A percentile compares a stretch with the other conserved stretches of the same genome.
These are phyloP conservation scores for Nakazawaea populi DNA, from an alignment of 805 yeast species.

Conservation along the genomic window DNA sequence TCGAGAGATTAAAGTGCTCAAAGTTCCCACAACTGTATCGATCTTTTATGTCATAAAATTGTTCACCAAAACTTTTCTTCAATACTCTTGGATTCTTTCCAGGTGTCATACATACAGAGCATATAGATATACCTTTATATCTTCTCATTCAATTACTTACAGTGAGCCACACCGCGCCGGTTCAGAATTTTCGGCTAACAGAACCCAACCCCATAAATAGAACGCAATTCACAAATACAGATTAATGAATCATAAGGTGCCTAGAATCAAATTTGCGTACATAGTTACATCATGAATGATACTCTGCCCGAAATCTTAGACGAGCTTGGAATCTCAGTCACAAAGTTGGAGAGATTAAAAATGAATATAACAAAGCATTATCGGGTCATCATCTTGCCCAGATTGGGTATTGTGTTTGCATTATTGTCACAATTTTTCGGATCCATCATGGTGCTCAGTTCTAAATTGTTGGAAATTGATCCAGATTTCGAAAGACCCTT, in stretches of 20 bases:
- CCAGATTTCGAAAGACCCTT: constrained; percentile 29
- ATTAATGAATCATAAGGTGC: neutral
- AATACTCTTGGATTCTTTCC: no score
- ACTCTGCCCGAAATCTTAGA: neutral
- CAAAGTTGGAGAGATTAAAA: neutral
- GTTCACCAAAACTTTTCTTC: no score
- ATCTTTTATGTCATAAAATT: no score
- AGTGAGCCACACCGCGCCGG: no score
- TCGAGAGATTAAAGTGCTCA: no score
- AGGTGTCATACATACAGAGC: no score
- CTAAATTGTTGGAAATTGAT: constrained; percentile 38
- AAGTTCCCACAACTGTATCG: no score
- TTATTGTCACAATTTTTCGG: constrained; percentile 35
- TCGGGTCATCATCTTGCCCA: constrained; percentile 13
- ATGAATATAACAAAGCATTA: neutral
- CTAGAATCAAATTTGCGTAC: neutral
- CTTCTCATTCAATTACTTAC: no score
- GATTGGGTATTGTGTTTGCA: constrained; percentile 30
- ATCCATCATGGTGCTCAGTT: constrained; percentile 37
- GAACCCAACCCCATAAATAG: no score
- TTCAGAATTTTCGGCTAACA: no score
- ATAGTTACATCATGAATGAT: neutral
- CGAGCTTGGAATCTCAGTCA: neutral
- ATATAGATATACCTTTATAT: no score
- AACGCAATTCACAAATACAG: neutral